These are phyloP conservation scores for Aspergillus caelatus DNA, from an alignment of 2,329 filamentous ascomycete species.

Conservation along the genomic window DNA sequence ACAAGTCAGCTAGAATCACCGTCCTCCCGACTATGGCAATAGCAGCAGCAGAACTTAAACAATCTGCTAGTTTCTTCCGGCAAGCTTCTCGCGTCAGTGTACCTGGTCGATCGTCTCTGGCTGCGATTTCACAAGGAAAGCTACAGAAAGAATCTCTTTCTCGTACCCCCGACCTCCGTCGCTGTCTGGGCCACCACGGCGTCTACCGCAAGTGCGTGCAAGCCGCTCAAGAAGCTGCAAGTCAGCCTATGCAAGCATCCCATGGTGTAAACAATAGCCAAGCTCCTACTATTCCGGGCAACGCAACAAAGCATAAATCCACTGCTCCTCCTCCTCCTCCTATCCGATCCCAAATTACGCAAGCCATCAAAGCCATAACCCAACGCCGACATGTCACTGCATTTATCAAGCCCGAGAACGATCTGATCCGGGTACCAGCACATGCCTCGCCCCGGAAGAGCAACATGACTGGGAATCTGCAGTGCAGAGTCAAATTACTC, in stretches of 20 bases:
- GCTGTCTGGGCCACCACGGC: slow-evolving; percentile 20
- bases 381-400: slow-evolving; percentile 1
- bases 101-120: slow-evolving; percentile 2
- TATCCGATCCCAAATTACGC: slow-evolving; percentile 15
- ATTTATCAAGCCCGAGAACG: background rate
- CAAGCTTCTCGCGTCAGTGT: background rate
- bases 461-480: background rate
- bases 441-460: background rate
- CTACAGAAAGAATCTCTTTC: slow-evolving; percentile 17
- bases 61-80: background rate
- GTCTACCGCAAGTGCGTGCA: slow-evolving; percentile 18
- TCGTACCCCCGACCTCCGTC: slow-evolving; percentile 18
- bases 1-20: background rate
- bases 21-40: background rate
- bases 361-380: slow-evolving; percentile 17
- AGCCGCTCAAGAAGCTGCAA: slow-evolving; percentile 15
- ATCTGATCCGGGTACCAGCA: background rate
- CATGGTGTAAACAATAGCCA: background rate
- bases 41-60: background rate
- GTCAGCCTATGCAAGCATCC: background rate
- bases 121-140: slow-evolving; percentile 19
- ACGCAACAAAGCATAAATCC: background rate
- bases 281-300: too few species aligned
- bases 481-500: background rate
- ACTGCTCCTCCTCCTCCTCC: background rate